Conservation (phyloP, 2,329 filamentous ascomycete genomes). For the Aspergillus jensenii region DNA sequence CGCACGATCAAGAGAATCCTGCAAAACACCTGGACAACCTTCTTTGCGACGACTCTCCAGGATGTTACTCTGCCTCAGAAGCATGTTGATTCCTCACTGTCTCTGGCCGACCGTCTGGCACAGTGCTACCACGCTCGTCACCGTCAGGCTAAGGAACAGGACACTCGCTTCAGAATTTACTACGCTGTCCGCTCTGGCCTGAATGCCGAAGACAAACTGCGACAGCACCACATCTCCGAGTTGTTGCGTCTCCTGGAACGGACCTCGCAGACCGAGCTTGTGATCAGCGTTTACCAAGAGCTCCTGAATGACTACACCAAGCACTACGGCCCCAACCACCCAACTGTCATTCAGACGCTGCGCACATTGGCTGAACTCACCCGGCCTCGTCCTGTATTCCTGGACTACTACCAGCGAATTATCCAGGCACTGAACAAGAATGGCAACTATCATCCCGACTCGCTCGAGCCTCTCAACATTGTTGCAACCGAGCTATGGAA, state of each 20-base stretch:
- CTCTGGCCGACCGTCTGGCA: constrained; percentile 48
- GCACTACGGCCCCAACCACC: constrained; percentile 35
- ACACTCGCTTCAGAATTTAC: constrained; percentile 38
- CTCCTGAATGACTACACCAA: constrained; percentile 38
- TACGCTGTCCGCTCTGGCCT: constrained; percentile 30
- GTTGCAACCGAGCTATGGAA: constrained; percentile 41
- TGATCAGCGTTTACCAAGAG: constrained; percentile 41
- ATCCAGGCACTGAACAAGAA: constrained; percentile 41
- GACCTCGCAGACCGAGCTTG: constrained; percentile 32
- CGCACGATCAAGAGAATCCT: constrained; percentile 48
- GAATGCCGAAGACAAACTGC: constrained; percentile 31
- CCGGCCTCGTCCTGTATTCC: constrained; percentile 34
- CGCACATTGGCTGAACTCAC: constrained; percentile 39
- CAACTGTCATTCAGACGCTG: constrained; percentile 37
- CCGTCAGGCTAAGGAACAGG: constrained; percentile 36
- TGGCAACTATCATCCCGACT: constrained; percentile 35
- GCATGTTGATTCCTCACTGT: constrained; percentile 47
- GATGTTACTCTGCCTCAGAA: constrained; percentile 46
- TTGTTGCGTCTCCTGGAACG: constrained; percentile 32
- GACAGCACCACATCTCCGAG: constrained; percentile 27
- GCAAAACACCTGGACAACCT: constrained; percentile 47
- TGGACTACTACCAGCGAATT: constrained; percentile 42
- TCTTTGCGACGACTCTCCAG: constrained; percentile 47
- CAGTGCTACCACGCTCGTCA: constrained; percentile 46
- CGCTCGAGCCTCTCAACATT: constrained; percentile 38